Evolutionary conservation across 805 yeast genomes (phyloP).

Genomic region (Wickerhamomyces kurtzmanii): DNA sequence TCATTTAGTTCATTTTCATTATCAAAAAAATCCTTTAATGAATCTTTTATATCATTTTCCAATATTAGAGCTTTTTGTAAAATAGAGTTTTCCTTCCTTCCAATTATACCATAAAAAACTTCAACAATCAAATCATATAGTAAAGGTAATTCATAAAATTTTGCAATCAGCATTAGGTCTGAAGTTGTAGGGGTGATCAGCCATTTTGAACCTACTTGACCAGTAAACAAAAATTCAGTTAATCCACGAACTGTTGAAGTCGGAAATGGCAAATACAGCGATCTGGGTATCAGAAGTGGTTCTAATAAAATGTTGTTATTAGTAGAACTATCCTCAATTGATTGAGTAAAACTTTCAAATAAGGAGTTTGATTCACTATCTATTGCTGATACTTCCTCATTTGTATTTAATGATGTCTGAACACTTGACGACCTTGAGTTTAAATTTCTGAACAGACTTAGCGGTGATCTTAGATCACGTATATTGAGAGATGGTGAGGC

Average conservation of each 20-base stretch:
- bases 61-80: conserved; percentile 15
- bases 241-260: conserved; percentile 54
- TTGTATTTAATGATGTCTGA: conserved; percentile 2
- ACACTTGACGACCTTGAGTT: conserved; percentile 11
- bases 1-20: conserved; percentile 13
- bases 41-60: conserved; percentile 14
- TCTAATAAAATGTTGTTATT: conserved; percentile 28
- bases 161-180: conserved; percentile 53
- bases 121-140: conserved; percentile 63
- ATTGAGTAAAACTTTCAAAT: not conserved
- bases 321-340: conserved; percentile 8
- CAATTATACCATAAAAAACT: conserved; percentile 58
- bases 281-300: conserved; percentile 57
- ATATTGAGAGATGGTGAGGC: too few species aligned
- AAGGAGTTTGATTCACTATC: too few species aligned
- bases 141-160: conserved; percentile 59
- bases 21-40: conserved; percentile 12
- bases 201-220: conserved; percentile 74
- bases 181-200: conserved; percentile 57
- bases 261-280: conserved; percentile 58
- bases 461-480: conserved; percentile 12
- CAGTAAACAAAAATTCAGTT: conserved; percentile 67
- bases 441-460: conserved; percentile 9
- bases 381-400: too few species aligned
- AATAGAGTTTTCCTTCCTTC: conserved; percentile 49